A percentile compares a stretch with the other conserved stretches of the same genome.
Conservation (phyloP, 129 eudicot species). For the Tagetes erecta region DNA sequence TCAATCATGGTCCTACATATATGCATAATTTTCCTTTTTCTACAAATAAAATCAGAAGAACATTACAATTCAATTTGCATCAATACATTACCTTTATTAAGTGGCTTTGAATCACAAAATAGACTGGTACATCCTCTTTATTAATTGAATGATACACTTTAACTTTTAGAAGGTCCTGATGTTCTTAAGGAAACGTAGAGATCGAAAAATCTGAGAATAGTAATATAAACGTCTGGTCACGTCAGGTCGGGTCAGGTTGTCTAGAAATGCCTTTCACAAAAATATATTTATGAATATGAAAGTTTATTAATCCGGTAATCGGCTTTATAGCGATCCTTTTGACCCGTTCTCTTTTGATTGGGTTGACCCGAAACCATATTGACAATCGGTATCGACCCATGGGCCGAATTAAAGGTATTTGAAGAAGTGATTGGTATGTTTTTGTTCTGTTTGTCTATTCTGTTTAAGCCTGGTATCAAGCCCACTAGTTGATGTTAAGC, state of each 20-base stretch:
- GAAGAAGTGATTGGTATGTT: not conserved
- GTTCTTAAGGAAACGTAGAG: not conserved
- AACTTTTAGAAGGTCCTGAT: not conserved
- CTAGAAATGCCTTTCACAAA: not conserved
- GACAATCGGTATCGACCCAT: not conserved
- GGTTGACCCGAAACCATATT: not conserved
- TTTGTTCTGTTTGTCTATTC: slow-evolving; percentile 24
- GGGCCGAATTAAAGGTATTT: not conserved
- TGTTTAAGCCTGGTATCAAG: slow-evolving; percentile 8
- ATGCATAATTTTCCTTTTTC: not conserved
- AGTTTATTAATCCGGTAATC: not conserved
- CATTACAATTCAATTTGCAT: slow-evolving; percentile 11
- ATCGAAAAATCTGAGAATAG: not conserved
- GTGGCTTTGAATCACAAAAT: not conserved
- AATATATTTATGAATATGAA: not conserved
- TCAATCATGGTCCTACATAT: slow-evolving; percentile 21
- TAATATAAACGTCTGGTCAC: not conserved
- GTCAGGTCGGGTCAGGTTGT: not conserved
- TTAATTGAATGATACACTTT: not conserved
- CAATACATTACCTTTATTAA: not conserved
- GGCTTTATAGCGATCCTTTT: not conserved
- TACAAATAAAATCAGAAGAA: slow-evolving; percentile 2
- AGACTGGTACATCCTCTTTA: not conserved
- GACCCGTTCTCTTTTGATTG: not conserved
- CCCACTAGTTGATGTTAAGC: slow-evolving; percentile 17